Conservation (phyloP, 192 early-diverging fungal genomes). For the Umbelopsis sp. region DNA sequence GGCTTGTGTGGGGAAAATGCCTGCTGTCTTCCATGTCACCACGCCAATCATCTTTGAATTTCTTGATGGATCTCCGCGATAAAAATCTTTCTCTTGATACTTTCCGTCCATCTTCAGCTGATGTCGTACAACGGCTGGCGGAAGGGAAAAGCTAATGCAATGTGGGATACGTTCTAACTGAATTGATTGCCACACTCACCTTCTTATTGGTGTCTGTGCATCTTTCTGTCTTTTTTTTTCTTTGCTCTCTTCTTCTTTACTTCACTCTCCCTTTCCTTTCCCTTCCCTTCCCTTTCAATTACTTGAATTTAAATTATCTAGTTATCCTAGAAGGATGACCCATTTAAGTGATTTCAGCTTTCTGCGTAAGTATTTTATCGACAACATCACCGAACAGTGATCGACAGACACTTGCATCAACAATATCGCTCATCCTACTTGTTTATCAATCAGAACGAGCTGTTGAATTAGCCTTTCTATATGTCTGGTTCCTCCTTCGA, state of each 20-base stretch:
- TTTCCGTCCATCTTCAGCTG: slow-evolving; percentile 4
- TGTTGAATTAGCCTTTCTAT: slow-evolving; percentile 26
- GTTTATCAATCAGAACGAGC: slow-evolving; percentile 25
- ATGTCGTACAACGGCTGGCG: neutral
- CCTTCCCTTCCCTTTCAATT: neutral
- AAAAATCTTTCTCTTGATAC: neutral
- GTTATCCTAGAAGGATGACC: slow-evolving; percentile 26
- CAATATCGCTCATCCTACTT: neutral
- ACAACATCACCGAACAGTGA: neutral
- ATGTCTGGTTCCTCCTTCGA: slow-evolving; percentile 31
- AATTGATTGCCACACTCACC: too few species aligned
- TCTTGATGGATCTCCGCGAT: neutral
- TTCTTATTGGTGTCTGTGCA: neutral
- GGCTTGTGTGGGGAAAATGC: too few species aligned
- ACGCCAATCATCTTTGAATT: neutral
- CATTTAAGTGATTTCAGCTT: slow-evolving; percentile 42
- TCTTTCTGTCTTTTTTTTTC: neutral
- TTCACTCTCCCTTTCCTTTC: neutral
- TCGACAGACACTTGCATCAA: too few species aligned
- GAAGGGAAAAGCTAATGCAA: slow-evolving; percentile 8
- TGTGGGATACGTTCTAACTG: neutral
- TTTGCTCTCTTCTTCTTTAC: neutral
- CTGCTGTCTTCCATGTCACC: too few species aligned
- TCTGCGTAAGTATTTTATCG: slow-evolving; percentile 29
- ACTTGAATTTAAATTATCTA: neutral